Percentiles rank a stretch among this genome's conserved stretches.
These are phyloP conservation scores for Mercurialis annua DNA, from an alignment of 345 rosid species.

Conservation along the genomic window DNA sequence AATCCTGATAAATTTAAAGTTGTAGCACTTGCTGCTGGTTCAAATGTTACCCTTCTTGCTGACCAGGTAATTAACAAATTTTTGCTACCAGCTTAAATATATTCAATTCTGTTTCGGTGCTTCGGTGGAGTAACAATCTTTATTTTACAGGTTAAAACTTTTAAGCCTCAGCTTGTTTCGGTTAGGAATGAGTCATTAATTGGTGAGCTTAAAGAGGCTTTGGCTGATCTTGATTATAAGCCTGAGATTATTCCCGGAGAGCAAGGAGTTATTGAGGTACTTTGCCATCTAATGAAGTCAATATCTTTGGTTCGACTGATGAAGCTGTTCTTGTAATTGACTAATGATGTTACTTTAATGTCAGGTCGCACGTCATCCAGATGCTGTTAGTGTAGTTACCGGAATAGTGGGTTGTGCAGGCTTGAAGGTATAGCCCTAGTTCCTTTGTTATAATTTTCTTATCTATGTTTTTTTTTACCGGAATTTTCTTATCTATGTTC, in stretches of 20 bases:
- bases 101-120: background rate
- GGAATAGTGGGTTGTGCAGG: conserved; percentile 99
- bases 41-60: conserved; percentile 87
- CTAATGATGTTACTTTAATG: conserved; percentile 23
- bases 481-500: background rate
- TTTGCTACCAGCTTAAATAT: background rate
- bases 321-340: conserved; percentile 11
- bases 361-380: conserved; percentile 92
- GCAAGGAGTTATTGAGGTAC: conserved; percentile 83
- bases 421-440: conserved; percentile 48
- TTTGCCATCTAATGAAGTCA: conserved; percentile 11
- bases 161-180: conserved; percentile 84
- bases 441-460: background rate
- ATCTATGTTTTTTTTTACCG: no score
- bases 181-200: conserved; percentile 70
- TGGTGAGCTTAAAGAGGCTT: conserved; percentile 77
- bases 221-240: conserved; percentile 66
- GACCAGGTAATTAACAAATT: conserved; percentile 60
- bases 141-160: conserved; percentile 65
- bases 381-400: conserved; percentile 86
- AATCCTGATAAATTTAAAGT: conserved; percentile 84
- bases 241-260: conserved; percentile 97
- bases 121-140: conserved; percentile 3
- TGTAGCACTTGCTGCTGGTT: conserved; percentile 95
- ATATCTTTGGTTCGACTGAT: conserved; percentile 4